Base-by-base conservation (phyloP, 1,139 yeast species). In the Pichiaceae sp. region DNA sequence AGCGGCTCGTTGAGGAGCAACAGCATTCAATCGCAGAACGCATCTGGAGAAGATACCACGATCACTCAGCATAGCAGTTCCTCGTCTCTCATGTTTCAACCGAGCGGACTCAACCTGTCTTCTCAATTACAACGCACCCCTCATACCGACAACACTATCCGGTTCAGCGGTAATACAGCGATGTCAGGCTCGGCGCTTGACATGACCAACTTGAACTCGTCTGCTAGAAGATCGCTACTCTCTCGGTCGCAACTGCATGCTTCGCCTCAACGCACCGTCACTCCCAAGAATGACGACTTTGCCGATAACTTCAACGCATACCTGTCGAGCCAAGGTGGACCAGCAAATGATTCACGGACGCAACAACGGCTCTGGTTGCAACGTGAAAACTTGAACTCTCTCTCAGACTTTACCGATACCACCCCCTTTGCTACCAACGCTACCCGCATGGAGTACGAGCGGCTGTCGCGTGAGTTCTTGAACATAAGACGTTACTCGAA, bases 321-420 rank as follows among this genome's bases (percentile, higher is more conserved):
- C 27, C 35, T 50, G 11, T 36, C 50, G 6, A 31, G 41, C 2
- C 47, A 47, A 21, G 16, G 16, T 6, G 44, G 43, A 25, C 47
- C 57, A 5, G 64, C 62, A 34, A 57, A 60, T n/a, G 79, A 76
- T 37, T 78, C 86, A 1, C 68, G 95, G 56, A 83, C 94, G 0
- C 95, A 84, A 52, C 91, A 83, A 50, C 71, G 81, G 44, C 66
- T 84, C 35, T 83, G 94, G 94, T 61, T 84, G 28, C 94, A 83
- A 54, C 65, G 94, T 43, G 94, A 84, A 46, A 81, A 50, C 36
- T 40, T 52, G 20, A 46, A 50, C 29, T 44, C 53, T 3, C 36
- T 52, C 17, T 48, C 46, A 18, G 54, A 47, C 36, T 38, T 43
- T 16, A 47, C 54, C n/a, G 55, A 45, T 16, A 45, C 73, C 48